Evolutionary conservation across 2,329 filamentous ascomycete genomes (phyloP).

Genomic region (Ceratocystis smalleyi): DNA sequence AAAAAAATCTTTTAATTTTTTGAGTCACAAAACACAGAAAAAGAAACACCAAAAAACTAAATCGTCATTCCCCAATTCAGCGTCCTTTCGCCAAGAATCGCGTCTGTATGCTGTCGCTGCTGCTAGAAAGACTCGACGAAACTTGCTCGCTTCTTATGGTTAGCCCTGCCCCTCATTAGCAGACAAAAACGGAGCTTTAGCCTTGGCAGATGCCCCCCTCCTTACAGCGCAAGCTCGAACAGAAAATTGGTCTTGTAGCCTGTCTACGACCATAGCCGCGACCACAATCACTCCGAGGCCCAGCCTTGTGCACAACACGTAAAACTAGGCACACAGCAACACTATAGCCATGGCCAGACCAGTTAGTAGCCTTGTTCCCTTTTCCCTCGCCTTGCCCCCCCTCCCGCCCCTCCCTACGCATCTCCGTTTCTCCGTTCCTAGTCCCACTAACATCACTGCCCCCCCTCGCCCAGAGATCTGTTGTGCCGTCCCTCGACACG

Average conservation of each 20-base stretch:
- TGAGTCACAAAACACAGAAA: background rate
- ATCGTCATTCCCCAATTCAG: background rate
- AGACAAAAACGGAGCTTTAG: too few species aligned
- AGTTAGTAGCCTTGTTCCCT: slow-evolving; percentile 19
- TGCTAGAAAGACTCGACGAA: background rate
- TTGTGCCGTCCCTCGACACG: slow-evolving; percentile 33
- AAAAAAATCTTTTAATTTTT: background rate
- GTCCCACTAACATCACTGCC: background rate
- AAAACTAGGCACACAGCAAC: background rate
- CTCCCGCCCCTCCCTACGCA: too few species aligned
- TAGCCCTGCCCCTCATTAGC: background rate
- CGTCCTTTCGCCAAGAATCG: background rate
- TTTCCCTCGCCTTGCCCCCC: background rate
- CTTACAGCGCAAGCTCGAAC: too few species aligned
- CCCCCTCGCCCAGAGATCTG: slow-evolving; percentile 24
- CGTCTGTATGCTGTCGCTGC: background rate
- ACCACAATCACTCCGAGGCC: background rate
- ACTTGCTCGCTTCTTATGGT: too few species aligned
- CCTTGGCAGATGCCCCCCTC: too few species aligned
- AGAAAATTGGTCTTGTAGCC: background rate
- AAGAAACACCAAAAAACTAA: background rate
- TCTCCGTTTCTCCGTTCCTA: too few species aligned
- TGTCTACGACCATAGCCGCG: background rate
- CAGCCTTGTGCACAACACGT: background rate
- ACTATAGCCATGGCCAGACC: slow-evolving; percentile 21